These are phyloP conservation scores for Magnolia sinica DNA, from an alignment of 164 flowering plant genomes.

Conservation along the genomic window DNA sequence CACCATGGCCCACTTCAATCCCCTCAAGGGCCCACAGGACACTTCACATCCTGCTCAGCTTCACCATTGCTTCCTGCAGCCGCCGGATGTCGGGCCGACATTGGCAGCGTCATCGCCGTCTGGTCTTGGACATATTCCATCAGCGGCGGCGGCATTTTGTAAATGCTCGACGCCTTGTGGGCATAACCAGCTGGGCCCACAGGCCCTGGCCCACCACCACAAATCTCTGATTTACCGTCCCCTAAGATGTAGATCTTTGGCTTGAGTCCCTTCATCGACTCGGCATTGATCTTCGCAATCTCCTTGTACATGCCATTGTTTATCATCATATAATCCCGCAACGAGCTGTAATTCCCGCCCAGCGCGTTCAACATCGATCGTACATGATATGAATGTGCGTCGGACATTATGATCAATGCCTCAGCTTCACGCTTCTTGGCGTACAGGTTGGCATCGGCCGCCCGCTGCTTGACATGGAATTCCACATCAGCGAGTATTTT, in stretches of 20 bases:
- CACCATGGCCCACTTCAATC: too few species aligned
- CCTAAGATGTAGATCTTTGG: constrained; percentile 31
- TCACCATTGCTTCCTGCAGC: too few species aligned
- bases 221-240: background rate
- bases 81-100: background rate
- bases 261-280: constrained; percentile 30
- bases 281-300: constrained; percentile 37
- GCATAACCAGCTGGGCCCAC: constrained; percentile 3
- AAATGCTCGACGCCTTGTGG: constrained; percentile 33
- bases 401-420: constrained; percentile 21
- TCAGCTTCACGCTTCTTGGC: constrained; percentile 37
- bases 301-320: constrained; percentile 32
- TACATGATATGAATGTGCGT: constrained; percentile 30
- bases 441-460: constrained; percentile 32
- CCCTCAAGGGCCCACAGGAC: too few species aligned
- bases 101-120: constrained; percentile 38
- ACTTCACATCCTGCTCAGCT: too few species aligned
- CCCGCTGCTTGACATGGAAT: constrained; percentile 23
- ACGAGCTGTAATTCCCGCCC: constrained; percentile 29
- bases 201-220: constrained; percentile 19
- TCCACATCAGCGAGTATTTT: constrained; percentile 26
- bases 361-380: constrained; percentile 20
- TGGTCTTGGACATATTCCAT: constrained; percentile 36
- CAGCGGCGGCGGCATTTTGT: constrained; percentile 30
- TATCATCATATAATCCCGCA: constrained; percentile 43